Conservation (phyloP, 345 rosid genomes). For the Cardamine occulta region DNA sequence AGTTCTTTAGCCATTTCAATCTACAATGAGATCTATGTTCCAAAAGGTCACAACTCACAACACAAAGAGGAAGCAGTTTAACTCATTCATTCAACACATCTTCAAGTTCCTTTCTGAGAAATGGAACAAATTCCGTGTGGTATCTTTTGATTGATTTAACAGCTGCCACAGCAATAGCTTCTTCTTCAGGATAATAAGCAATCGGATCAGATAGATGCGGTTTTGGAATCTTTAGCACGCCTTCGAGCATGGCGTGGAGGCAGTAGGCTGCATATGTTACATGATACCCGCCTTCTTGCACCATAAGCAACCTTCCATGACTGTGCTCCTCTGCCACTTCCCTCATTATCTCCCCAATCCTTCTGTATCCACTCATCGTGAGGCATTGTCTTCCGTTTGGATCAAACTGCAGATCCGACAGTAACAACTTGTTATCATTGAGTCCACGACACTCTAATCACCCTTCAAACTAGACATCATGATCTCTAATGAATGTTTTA, state of each 20-base stretch:
- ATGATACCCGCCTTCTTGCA: conserved; percentile 94
- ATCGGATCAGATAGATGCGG: conserved; percentile 64
- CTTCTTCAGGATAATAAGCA: conserved; percentile 79
- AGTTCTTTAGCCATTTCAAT: neutral
- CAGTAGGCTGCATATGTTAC: conserved; percentile 90
- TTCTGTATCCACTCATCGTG: conserved; percentile 81
- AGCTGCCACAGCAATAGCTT: conserved; percentile 56
- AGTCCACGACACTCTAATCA: conserved; percentile 2
- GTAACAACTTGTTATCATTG: neutral
- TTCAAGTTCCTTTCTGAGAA: conserved; percentile 51
- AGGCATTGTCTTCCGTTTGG: conserved; percentile 91
- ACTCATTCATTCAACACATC: conserved; percentile 11
- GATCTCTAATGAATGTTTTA: neutral
- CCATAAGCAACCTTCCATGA: conserved; percentile 70
- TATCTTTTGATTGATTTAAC: conserved; percentile 57
- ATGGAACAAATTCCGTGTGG: conserved; percentile 51
- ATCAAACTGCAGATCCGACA: conserved; percentile 62
- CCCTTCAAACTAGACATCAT: neutral
- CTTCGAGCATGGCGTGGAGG: conserved; percentile 87
- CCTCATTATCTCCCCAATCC: conserved; percentile 59
- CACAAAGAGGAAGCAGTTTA: conserved; percentile 3
- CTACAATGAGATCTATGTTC: neutral
- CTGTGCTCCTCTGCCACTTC: conserved; percentile 55
- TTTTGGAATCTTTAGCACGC: conserved; percentile 63
- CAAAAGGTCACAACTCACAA: neutral